These are phyloP conservation scores for Thalassiosira mediterranea DNA, from an alignment of 352 stramenopile species.

Conservation along the genomic window DNA sequence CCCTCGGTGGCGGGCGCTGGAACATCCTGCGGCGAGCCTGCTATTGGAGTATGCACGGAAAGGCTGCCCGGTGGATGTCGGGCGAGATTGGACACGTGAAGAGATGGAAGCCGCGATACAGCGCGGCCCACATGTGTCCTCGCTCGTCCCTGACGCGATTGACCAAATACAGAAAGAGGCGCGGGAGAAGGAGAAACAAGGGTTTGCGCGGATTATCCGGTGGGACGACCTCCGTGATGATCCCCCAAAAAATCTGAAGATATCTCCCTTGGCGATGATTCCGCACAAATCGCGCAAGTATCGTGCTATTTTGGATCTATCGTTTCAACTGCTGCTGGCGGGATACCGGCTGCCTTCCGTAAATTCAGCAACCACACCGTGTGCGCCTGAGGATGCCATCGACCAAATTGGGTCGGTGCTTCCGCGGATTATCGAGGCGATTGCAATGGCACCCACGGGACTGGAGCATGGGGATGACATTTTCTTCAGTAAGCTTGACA, in stretches of 20 bases:
- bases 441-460: neutral
- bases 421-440: conserved; percentile 22
- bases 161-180: conserved; percentile 14
- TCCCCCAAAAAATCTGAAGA: conserved; percentile 23
- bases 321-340: conserved; percentile 4
- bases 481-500: conserved; percentile 17
- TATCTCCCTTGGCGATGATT: conserved; percentile 37
- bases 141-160: conserved; percentile 7
- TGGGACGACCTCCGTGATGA: conserved; percentile 14
- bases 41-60: conserved; percentile 24
- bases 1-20: conserved; percentile 8
- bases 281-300: conserved; percentile 33
- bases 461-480: conserved; percentile 7
- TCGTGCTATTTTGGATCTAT: conserved; percentile 24
- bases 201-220: neutral
- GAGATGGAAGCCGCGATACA: conserved; percentile 26
- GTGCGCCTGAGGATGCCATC: conserved; percentile 11
- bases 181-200: conserved; percentile 5
- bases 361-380: conserved; percentile 20
- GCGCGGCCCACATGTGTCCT: conserved; percentile 14
- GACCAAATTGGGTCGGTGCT: conserved; percentile 20
- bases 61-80: conserved; percentile 30
- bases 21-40: conserved; percentile 13
- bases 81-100: conserved; percentile 19
- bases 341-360: conserved; percentile 31